Conservation (phyloP, 2,329 filamentous ascomycete species). For the Colletotrichum musae region DNA sequence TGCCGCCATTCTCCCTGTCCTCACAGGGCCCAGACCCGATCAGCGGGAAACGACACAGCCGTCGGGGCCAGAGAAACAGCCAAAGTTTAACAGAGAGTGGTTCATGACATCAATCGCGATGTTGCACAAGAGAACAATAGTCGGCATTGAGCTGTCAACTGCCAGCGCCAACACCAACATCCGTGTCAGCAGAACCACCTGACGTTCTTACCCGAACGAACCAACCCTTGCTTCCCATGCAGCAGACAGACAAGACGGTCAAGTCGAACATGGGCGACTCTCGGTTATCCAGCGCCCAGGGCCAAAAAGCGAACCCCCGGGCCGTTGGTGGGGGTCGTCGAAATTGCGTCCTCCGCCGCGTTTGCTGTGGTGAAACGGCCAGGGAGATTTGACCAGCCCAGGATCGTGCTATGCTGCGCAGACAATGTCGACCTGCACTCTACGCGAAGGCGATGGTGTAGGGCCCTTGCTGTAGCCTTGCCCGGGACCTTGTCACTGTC, state of each 20-base stretch:
- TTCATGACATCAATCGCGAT: not conserved
- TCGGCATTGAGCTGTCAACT: not conserved
- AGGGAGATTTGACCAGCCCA: conserved; percentile 39
- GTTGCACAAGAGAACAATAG: not conserved
- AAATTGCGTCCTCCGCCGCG: conserved; percentile 38
- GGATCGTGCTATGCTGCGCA: conserved; percentile 12
- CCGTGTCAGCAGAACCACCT: not conserved
- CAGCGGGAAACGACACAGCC: conserved; percentile 15
- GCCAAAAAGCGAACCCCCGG: conserved; percentile 12
- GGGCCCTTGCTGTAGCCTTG: conserved; percentile 9
- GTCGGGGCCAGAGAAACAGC: conserved; percentile 13
- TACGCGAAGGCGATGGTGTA: too few relatives aligned
- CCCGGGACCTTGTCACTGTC: conserved; percentile 14
- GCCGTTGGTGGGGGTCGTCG: conserved; percentile 28
- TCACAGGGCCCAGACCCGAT: not conserved
- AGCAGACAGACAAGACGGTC: too few relatives aligned
- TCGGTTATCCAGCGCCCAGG: conserved; percentile 16
- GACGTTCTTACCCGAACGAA: too few relatives aligned
- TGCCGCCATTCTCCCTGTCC: not conserved
- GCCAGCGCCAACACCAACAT: not conserved
- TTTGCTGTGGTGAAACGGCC: conserved; percentile 39
- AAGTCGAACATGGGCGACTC: not conserved
- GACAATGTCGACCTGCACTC: conserved; percentile 27
- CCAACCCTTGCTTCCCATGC: too few relatives aligned
- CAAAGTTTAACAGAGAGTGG: conserved; percentile 12